A percentile compares a stretch with the other conserved stretches of the same genome.
Conservation (phyloP, 2,329 filamentous ascomycete species). For the Stemphylium vesicarium region DNA sequence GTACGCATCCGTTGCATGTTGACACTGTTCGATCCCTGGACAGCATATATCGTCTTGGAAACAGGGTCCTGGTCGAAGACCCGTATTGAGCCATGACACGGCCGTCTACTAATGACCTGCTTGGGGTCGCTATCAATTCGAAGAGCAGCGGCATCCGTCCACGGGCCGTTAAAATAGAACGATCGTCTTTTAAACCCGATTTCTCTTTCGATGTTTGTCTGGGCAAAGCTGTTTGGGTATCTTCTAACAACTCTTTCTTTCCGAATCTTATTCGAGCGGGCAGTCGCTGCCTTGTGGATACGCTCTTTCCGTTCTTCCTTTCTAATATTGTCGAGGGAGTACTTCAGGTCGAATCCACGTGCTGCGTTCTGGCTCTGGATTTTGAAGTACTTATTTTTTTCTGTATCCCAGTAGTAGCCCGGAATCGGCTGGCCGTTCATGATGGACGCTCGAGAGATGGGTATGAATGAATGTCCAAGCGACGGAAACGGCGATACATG, state of each 20-base stretch:
- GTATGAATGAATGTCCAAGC: background rate
- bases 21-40: conserved; percentile 32
- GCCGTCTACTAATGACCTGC: conserved; percentile 14
- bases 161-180: conserved; percentile 26
- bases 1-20: conserved; percentile 18
- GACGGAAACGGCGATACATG: background rate
- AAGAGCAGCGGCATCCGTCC: conserved; percentile 37
- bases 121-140: conserved; percentile 15
- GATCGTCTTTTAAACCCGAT: conserved; percentile 29
- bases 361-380: conserved; percentile 49
- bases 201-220: conserved; percentile 35
- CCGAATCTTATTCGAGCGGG: conserved; percentile 17
- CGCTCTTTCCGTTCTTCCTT: conserved; percentile 41
- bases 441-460: background rate
- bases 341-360: conserved; percentile 44
- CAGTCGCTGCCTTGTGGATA: conserved; percentile 13
- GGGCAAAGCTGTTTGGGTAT: conserved; percentile 23
- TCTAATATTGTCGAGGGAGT: conserved; percentile 51
- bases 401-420: conserved; percentile 56
- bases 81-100: conserved; percentile 14
- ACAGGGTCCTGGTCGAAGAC: conserved; percentile 38
- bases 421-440: conserved; percentile 55
- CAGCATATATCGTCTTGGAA: conserved; percentile 31
- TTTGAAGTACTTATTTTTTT: conserved; percentile 59
- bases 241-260: conserved; percentile 35